These are phyloP conservation scores for Balakata baccata DNA, from an alignment of 345 rosid species.

Conservation along the genomic window DNA sequence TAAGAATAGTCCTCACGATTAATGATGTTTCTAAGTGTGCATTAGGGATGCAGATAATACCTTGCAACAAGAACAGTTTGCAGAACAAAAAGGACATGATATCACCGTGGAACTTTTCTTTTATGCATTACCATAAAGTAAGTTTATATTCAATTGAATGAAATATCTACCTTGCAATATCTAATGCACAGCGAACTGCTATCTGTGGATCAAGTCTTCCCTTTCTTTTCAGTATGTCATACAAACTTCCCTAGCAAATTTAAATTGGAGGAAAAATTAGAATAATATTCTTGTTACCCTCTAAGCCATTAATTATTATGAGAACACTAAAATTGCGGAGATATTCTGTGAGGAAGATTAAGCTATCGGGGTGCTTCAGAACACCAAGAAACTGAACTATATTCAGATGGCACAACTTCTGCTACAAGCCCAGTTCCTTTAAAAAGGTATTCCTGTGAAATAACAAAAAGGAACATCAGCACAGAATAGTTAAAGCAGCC, in stretches of 20 bases:
- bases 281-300: background rate
- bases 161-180: constrained; percentile 55
- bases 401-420: constrained; percentile 61
- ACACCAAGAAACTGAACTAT: constrained; percentile 73
- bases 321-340: constrained; percentile 49
- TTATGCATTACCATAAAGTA: too few relatives aligned
- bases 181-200: constrained; percentile 56
- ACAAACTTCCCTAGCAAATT: constrained; percentile 51
- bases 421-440: constrained; percentile 62
- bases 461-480: background rate
- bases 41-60: background rate
- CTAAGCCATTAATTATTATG: background rate
- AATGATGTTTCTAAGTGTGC: background rate
- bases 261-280: constrained; percentile 20
- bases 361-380: constrained; percentile 49
- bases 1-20: too few relatives aligned
- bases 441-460: constrained; percentile 41
- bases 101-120: background rate
- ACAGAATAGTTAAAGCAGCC: constrained; percentile 7
- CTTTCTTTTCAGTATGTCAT: constrained; percentile 49
- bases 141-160: too few relatives aligned
- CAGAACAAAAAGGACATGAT: background rate
- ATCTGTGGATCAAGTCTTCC: constrained; percentile 50
- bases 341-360: constrained; percentile 61
- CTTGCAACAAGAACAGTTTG: background rate